Conservation (phyloP, 371 early-diverging fungal species). For the Syncephalastrum racemosum region DNA sequence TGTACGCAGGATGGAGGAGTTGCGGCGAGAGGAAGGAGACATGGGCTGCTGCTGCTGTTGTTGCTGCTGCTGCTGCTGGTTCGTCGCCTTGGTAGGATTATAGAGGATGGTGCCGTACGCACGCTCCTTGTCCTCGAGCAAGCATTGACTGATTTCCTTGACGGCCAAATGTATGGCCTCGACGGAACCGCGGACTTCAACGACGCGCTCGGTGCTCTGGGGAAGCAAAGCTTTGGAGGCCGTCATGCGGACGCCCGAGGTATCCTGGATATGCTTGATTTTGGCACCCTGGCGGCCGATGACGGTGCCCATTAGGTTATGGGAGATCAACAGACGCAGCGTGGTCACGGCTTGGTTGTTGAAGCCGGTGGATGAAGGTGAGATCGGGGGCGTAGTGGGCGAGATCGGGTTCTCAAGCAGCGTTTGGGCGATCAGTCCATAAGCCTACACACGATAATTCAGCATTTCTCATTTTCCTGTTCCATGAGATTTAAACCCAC, state of each 20-base stretch:
- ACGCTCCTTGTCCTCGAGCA: conserved; percentile 51
- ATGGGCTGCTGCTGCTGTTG: conserved; percentile 7
- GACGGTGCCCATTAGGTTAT: conserved; percentile 85
- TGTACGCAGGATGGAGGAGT: conserved; percentile 27
- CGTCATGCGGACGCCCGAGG: conserved; percentile 77
- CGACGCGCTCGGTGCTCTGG: conserved; percentile 83
- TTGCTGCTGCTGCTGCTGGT: conserved; percentile 7
- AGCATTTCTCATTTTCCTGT: not conserved
- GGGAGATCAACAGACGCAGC: conserved; percentile 80
- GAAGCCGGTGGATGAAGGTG: conserved; percentile 16
- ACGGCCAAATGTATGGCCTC: conserved; percentile 77
- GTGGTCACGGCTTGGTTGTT: conserved; percentile 18
- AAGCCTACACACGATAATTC: conserved; percentile 14
- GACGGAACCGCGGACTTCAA: conserved; percentile 78
- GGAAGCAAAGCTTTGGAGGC: conserved; percentile 87
- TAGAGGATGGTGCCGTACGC: conserved; percentile 50
- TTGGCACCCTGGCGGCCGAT: conserved; percentile 86
- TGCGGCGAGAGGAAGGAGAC: conserved; percentile 13
- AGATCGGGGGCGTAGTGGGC: conserved; percentile 33
- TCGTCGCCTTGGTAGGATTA: conserved; percentile 43
- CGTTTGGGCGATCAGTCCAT: conserved; percentile 70
- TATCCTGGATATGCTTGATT: conserved; percentile 87
- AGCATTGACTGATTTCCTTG: conserved; percentile 58
- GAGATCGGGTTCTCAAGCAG: conserved; percentile 68
- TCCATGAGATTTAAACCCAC: conserved; percentile 23